A percentile compares a stretch with the other conserved stretches of the same genome.
Conservation (phyloP, 2,329 filamentous ascomycete species). For the Colletotrichum falcatum region DNA sequence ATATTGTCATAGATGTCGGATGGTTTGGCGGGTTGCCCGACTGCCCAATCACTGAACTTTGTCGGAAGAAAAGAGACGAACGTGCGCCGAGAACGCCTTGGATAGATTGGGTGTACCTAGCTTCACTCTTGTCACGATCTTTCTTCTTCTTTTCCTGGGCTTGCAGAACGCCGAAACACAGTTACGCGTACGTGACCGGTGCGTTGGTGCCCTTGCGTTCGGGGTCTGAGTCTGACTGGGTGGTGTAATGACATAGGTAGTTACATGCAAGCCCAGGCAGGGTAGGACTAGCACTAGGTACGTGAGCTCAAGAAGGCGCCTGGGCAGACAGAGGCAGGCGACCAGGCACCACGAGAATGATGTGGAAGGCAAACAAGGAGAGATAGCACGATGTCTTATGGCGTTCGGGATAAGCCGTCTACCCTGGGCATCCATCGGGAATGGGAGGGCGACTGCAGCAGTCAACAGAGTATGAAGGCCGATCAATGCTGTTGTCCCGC, state of each 20-base stretch:
- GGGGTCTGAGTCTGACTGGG: not conserved
- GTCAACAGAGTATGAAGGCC: not conserved
- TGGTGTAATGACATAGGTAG: not conserved
- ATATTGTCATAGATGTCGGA: slow-evolving; percentile 18
- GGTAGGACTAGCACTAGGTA: slow-evolving; percentile 6
- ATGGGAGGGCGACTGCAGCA: not conserved
- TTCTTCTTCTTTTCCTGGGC: not conserved
- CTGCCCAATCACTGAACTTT: slow-evolving; percentile 2
- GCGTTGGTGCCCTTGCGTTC: slow-evolving; percentile 20
- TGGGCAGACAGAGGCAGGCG: not conserved
- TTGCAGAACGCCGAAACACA: slow-evolving; percentile 30
- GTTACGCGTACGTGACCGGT: slow-evolving; percentile 32
- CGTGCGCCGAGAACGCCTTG: slow-evolving; percentile 1
- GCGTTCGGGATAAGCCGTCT: not conserved
- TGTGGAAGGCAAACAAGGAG: not conserved
- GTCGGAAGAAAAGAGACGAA: slow-evolving; percentile 26
- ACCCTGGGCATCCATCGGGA: no score
- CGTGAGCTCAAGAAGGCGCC: slow-evolving; percentile 4
- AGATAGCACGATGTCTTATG: not conserved
- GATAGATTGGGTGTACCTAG: not conserved
- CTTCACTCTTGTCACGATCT: not conserved
- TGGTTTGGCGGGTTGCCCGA: slow-evolving; percentile 17
- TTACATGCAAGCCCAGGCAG: not conserved
- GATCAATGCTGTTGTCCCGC: not conserved
- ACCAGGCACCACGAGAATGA: not conserved